Conservation (phyloP, 2,329 filamentous ascomycete genomes). For the Metarhizium sp. region DNA sequence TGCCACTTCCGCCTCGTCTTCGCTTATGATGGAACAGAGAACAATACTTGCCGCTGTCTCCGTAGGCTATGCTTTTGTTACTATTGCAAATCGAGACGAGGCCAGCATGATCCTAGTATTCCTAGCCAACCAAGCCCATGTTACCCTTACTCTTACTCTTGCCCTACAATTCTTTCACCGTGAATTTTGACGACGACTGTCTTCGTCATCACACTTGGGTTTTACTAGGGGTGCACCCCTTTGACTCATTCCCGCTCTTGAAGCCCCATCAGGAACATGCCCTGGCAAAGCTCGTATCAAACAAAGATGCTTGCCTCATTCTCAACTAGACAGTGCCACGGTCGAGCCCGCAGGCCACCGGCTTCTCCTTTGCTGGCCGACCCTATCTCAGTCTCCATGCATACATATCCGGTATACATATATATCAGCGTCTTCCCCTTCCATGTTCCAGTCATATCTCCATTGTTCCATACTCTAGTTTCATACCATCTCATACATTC, state of each 20-base stretch:
- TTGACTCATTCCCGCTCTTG: constrained; percentile 4
- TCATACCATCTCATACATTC: neutral
- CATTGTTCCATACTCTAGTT: neutral
- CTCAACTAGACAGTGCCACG: neutral
- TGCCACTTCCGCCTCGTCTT: neutral
- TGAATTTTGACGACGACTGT: neutral
- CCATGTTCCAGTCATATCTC: neutral
- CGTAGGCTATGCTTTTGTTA: neutral
- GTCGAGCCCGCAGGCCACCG: neutral
- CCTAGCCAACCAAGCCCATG: neutral
- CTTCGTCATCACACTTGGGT: neutral
- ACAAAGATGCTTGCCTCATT: constrained; percentile 2
- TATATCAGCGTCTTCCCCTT: neutral
- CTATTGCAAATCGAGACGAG: neutral
- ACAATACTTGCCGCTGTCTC: neutral
- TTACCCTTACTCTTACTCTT: neutral
- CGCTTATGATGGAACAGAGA: neutral
- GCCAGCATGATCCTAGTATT: neutral
- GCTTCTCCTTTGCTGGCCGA: no score
- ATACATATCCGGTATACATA: neutral
- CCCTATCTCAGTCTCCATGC: neutral
- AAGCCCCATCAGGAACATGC: neutral
- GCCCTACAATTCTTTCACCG: neutral
- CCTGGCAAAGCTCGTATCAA: neutral
- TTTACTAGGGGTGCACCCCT: neutral